These are phyloP conservation scores for Fusarium irregulare DNA, from an alignment of 2,329 filamentous ascomycete species.

Conservation along the genomic window DNA sequence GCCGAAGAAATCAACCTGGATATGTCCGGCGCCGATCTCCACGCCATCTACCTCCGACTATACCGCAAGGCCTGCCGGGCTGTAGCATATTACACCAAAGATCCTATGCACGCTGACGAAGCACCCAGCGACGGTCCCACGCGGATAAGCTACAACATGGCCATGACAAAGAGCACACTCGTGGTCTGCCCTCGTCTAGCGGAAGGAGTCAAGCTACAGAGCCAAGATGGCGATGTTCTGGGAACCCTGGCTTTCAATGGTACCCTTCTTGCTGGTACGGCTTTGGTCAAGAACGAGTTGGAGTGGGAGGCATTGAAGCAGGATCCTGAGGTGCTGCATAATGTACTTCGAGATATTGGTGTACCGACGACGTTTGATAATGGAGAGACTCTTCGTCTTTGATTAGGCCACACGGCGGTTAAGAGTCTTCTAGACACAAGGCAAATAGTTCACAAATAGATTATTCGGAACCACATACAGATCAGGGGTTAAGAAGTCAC, in stretches of 20 bases:
- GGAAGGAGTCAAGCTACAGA: slow-evolving; percentile 58
- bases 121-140: slow-evolving; percentile 55
- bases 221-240: slow-evolving; percentile 48
- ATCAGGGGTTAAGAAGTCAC: not conserved
- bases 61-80: slow-evolving; percentile 60
- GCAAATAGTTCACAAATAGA: not conserved
- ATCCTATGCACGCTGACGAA: slow-evolving; percentile 26
- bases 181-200: slow-evolving; percentile 65
- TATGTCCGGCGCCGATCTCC: slow-evolving; percentile 53
- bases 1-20: slow-evolving; percentile 51
- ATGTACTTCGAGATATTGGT: slow-evolving; percentile 48
- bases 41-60: slow-evolving; percentile 59
- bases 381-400: slow-evolving; percentile 11
- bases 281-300: slow-evolving; percentile 67
- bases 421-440: not conserved
- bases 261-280: slow-evolving; percentile 72
- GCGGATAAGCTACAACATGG: slow-evolving; percentile 72
- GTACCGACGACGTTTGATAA: slow-evolving; percentile 36
- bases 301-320: slow-evolving; percentile 67
- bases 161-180: slow-evolving; percentile 65
- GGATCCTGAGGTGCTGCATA: slow-evolving; percentile 45
- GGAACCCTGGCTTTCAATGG: slow-evolving; percentile 67
- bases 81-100: slow-evolving; percentile 40
- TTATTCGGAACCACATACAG: not conserved
- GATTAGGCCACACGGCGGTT: not conserved